phyloP scores from a whole-genome alignment of 2,329 filamentous ascomycete genomes.

The Arachnopeziza araneosa region DNA sequence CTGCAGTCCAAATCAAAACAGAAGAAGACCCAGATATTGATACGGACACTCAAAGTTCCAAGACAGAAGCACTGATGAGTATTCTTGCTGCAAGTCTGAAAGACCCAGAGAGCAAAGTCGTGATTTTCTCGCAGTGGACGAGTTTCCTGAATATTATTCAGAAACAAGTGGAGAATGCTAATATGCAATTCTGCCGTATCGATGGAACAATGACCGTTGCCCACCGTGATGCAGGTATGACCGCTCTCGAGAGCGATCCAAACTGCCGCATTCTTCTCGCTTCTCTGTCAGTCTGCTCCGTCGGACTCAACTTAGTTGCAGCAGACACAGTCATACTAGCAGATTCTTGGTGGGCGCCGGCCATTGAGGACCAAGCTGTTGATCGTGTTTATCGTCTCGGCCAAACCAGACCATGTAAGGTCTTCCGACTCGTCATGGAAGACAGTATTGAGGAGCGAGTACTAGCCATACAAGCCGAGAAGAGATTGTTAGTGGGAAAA shows the following conservation, averaged over 20 bases:
- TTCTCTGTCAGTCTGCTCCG: constrained; percentile 74
- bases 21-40: constrained; percentile 48
- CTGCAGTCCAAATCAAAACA: constrained; percentile 49
- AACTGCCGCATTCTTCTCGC: constrained; percentile 73
- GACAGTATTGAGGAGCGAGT: constrained; percentile 76
- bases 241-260: constrained; percentile 60
- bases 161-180: constrained; percentile 54
- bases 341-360: constrained; percentile 89
- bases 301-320: constrained; percentile 79
- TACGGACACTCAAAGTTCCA: constrained; percentile 65
- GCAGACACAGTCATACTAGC: constrained; percentile 80
- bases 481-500: constrained; percentile 69
- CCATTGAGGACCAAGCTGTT: constrained; percentile 86
- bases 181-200: constrained; percentile 63
- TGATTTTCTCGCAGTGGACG: constrained; percentile 76
- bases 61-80: constrained; percentile 72
- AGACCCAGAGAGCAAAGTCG: constrained; percentile 60
- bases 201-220: constrained; percentile 73
- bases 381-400: constrained; percentile 84
- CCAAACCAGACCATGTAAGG: constrained; percentile 70
- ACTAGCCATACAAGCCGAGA: constrained; percentile 70
- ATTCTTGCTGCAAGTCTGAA: constrained; percentile 66
- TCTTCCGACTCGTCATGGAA: constrained; percentile 79
- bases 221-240: constrained; percentile 66
- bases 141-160: constrained; percentile 69